Evolutionary conservation across 805 yeast species (phyloP).

Genomic region (Zygoascus tannicola): DNA sequence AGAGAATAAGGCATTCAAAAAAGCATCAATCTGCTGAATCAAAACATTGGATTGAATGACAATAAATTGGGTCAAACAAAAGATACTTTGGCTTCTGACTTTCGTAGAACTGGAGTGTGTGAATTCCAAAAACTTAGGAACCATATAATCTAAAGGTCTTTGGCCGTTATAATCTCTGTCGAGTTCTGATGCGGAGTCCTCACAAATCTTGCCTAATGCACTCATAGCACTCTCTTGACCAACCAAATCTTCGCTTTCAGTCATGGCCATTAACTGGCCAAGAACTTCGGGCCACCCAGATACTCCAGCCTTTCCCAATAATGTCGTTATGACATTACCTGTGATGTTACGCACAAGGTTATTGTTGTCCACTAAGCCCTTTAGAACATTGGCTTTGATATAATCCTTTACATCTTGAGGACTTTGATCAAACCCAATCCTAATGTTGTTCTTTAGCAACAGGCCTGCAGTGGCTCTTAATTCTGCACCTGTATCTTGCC

Average conservation of each 20-base stretch:
- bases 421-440: conserved; percentile 26
- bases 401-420: conserved; percentile 34
- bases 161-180: conserved; percentile 57
- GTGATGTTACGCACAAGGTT: conserved; percentile 75
- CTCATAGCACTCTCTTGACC: conserved; percentile 69
- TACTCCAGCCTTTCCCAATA: conserved; percentile 62
- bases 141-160: conserved; percentile 57
- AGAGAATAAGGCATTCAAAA: conserved; percentile 52
- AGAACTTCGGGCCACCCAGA: conserved; percentile 65
- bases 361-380: conserved; percentile 44
- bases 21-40: conserved; percentile 54
- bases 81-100: conserved; percentile 53
- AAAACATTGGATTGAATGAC: conserved; percentile 60
- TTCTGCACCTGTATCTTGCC: conserved; percentile 37
- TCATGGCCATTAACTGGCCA: conserved; percentile 57
- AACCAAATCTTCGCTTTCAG: conserved; percentile 38
- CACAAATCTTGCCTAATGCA: conserved; percentile 82
- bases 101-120: conserved; percentile 33
- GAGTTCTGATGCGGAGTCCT: conserved; percentile 63
- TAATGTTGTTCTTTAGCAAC: conserved; percentile 65
- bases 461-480: conserved; percentile 85
- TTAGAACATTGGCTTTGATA: conserved; percentile 36
- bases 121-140: conserved; percentile 54
- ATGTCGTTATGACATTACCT: conserved; percentile 80
- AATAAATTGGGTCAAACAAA: conserved; percentile 69